phyloP scores from a whole-genome alignment of 768 basidiomycete genomes.

The Podaxis sp. region DNA sequence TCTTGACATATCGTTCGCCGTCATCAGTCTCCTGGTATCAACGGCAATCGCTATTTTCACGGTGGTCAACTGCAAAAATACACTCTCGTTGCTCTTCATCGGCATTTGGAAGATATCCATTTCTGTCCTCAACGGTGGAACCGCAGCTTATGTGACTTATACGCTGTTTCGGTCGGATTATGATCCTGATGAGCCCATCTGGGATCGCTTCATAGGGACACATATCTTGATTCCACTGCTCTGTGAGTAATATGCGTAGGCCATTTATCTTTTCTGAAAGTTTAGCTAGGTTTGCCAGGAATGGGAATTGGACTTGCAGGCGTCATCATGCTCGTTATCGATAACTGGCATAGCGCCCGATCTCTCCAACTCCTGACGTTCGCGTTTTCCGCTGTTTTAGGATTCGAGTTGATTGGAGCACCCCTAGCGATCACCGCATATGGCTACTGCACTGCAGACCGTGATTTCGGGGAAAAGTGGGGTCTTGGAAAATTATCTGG shows the following conservation, averaged over 20 bases:
- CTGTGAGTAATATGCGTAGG: not conserved
- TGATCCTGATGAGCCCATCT: not conserved
- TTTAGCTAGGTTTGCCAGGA: not conserved
- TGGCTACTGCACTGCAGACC: not conserved
- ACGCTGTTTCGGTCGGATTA: not conserved
- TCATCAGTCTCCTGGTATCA: constrained; percentile 12
- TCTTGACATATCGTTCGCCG: not conserved
- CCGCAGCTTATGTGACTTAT: constrained; percentile 18
- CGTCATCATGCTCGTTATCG: not conserved
- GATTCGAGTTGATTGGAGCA: not conserved
- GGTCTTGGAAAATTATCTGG: not conserved
- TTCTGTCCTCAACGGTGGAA: constrained; percentile 20
- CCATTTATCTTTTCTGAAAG: not conserved
- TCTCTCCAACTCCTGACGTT: not conserved
- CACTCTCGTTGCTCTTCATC: constrained; percentile 20
- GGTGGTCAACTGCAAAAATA: constrained; percentile 17
- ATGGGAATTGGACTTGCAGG: not conserved
- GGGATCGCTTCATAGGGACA: not conserved
- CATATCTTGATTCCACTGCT: not conserved
- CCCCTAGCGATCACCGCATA: not conserved
- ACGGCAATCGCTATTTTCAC: constrained; percentile 18
- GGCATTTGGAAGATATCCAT: constrained; percentile 20
- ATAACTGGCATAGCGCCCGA: not conserved
- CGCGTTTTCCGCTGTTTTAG: not conserved
- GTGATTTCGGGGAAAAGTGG: not conserved